These are phyloP conservation scores for Pseudevernia furfuracea DNA, from an alignment of 495 filamentous ascomycete genomes.

Conservation along the genomic window DNA sequence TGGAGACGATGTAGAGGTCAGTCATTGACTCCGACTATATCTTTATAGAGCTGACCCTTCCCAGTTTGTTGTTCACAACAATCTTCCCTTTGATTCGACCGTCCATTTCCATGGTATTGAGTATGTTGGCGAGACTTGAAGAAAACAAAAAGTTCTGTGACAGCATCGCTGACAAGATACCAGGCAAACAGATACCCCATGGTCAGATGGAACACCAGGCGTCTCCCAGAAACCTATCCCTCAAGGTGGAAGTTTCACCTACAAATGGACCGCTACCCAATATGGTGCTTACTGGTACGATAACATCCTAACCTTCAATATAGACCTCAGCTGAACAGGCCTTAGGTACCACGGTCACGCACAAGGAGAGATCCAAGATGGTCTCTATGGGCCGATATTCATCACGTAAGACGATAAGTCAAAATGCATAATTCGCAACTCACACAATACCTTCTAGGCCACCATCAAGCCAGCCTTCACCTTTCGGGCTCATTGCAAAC, in stretches of 20 bases:
- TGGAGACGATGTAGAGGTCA: slow-evolving; percentile 55
- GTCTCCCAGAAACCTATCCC: slow-evolving; percentile 40
- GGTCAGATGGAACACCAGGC: slow-evolving; percentile 47
- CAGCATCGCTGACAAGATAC: slow-evolving; percentile 19
- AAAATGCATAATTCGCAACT: background rate
- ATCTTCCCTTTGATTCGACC: slow-evolving; percentile 44
- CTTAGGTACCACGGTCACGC: slow-evolving; percentile 48
- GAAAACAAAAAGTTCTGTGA: too few relatives aligned
- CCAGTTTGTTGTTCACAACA: slow-evolving; percentile 44
- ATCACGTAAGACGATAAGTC: slow-evolving; percentile 28
- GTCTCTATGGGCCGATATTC: slow-evolving; percentile 45
- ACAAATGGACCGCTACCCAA: slow-evolving; percentile 42
- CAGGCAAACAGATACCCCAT: slow-evolving; percentile 37
- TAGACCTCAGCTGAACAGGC: slow-evolving; percentile 24
- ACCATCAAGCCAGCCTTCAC: slow-evolving; percentile 31
- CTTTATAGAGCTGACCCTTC: background rate
- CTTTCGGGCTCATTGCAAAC: slow-evolving; percentile 42
- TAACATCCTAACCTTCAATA: background rate
- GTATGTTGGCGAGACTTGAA: background rate
- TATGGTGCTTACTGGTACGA: slow-evolving; percentile 44
- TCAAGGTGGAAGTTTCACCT: slow-evolving; percentile 38
- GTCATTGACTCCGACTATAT: background rate
- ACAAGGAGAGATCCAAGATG: slow-evolving; percentile 42
- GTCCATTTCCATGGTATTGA: slow-evolving; percentile 47
- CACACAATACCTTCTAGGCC: slow-evolving; percentile 30